Conservation (phyloP, 257 asterid genomes). For the Scutellaria barbata region DNA sequence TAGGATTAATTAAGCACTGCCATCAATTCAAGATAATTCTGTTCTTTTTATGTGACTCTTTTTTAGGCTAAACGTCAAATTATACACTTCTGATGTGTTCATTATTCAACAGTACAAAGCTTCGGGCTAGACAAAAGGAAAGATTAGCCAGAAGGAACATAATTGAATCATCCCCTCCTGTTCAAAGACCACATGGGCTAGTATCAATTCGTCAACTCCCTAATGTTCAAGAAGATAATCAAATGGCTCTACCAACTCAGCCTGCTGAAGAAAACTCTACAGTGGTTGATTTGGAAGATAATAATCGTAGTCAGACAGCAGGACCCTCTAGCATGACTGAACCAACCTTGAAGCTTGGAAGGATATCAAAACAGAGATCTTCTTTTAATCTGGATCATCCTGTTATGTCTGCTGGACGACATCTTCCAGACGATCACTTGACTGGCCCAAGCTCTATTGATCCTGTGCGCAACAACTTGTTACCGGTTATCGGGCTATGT, state of each 20-base stretch:
- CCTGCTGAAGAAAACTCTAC: conserved; percentile 52
- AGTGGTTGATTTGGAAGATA: conserved; percentile 46
- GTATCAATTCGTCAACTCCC: conserved; percentile 40
- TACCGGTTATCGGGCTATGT: conserved; percentile 61
- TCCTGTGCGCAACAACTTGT: conserved; percentile 38
- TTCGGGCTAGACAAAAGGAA: conserved; percentile 88
- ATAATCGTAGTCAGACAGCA: conserved; percentile 41
- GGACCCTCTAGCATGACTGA: conserved; percentile 44
- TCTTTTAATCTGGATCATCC: conserved; percentile 44
- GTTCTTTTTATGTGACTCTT: background rate
- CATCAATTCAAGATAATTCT: conserved; percentile 3
- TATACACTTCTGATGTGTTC: conserved; percentile 17
- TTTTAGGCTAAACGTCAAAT: conserved; percentile 3
- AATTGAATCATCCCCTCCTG: conserved; percentile 44
- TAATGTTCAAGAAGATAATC: conserved; percentile 47
- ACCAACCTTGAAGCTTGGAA: conserved; percentile 48
- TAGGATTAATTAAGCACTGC: conserved; percentile 4
- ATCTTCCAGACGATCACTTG: conserved; percentile 43
- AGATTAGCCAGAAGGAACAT: conserved; percentile 59
- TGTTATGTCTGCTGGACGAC: conserved; percentile 41
- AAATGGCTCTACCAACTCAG: conserved; percentile 41
- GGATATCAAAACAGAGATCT: conserved; percentile 52
- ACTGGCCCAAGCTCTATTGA: conserved; percentile 39
- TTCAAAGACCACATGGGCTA: conserved; percentile 42
- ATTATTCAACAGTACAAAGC: conserved; percentile 64